Conservation (phyloP, 805 yeast genomes). For the Starmera dryadoides region DNA sequence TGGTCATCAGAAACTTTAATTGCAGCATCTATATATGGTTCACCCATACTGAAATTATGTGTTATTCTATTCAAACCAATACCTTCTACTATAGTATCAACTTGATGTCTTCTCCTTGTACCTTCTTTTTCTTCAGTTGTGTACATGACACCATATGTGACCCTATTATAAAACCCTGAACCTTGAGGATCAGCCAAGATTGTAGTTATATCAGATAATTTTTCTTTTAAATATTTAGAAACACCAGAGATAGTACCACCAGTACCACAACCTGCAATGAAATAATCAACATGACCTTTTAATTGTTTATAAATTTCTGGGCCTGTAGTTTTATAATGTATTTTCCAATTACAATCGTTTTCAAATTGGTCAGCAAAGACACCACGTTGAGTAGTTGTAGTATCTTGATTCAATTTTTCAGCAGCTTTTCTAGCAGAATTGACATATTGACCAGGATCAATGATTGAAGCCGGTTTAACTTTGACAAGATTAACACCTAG, state of each 20-base stretch:
- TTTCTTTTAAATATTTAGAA: conserved; percentile 59
- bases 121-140: conserved; percentile 88
- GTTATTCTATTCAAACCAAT: conserved; percentile 88
- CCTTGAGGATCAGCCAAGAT: conserved; percentile 95
- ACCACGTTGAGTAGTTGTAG: conserved; percentile 35
- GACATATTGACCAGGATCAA: conserved; percentile 88
- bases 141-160: conserved; percentile 91
- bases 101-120: conserved; percentile 90
- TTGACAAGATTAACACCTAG: conserved; percentile 80
- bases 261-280: conserved; percentile 91
- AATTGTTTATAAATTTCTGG: conserved; percentile 86
- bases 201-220: conserved; percentile 31
- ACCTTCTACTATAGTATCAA: conserved; percentile 91
- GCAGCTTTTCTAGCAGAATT: conserved; percentile 77
- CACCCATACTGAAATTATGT: conserved; percentile 69
- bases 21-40: conserved; percentile 66
- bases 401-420: conserved; percentile 25
- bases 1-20: conserved; percentile 72
- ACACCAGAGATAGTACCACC: conserved; percentile 98
- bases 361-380: conserved; percentile 95
- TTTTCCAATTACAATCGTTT: conserved; percentile 82
- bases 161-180: conserved; percentile 78
- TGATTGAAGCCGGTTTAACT: conserved; percentile 92
- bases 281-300: conserved; percentile 57
- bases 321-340: conserved; percentile 79